phyloP scores from a whole-genome alignment of 495 filamentous ascomycete species.

The Massariosphaeria phaeospora region DNA sequence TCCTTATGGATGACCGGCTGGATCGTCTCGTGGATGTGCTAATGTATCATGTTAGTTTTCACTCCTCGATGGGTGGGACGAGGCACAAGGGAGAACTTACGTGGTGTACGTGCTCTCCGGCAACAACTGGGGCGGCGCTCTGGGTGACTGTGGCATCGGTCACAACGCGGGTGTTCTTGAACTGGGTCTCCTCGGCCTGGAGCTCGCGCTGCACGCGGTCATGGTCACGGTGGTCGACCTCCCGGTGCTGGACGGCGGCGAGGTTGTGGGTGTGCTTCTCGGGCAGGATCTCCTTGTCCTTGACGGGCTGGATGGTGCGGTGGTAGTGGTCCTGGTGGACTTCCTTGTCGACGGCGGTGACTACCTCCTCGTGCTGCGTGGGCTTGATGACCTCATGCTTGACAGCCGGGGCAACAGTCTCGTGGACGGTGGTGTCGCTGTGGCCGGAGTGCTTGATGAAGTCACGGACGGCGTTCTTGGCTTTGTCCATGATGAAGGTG shows the following conservation, averaged over 20 bases:
- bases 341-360: constrained; percentile 57
- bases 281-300: constrained; percentile 37
- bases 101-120: constrained; percentile 59
- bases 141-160: constrained; percentile 48
- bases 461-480: constrained; percentile 50
- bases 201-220: constrained; percentile 43
- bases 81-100: too few species aligned
- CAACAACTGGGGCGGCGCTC: constrained; percentile 45
- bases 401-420: constrained; percentile 57
- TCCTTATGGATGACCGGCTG: constrained; percentile 63
- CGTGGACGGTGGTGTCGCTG: constrained; percentile 58
- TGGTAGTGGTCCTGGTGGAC: constrained; percentile 47
- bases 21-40: constrained; percentile 58
- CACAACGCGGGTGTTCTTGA: constrained; percentile 47
- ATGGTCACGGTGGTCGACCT: constrained; percentile 52
- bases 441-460: constrained; percentile 54
- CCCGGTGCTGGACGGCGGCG: constrained; percentile 50
- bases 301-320: constrained; percentile 43
- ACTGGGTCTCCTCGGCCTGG: constrained; percentile 47
- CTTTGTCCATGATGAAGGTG: constrained; percentile 50
- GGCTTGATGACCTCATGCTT: constrained; percentile 52
- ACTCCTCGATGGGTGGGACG: too few species aligned
- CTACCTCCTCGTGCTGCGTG: constrained; percentile 50
- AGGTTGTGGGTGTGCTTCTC: constrained; percentile 43
- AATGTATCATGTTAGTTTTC: background rate